Percentiles rank a stretch among this genome's conserved stretches.
phyloP scores from a whole-genome alignment of 257 asterid genomes.

The Euphrasia confusa region DNA sequence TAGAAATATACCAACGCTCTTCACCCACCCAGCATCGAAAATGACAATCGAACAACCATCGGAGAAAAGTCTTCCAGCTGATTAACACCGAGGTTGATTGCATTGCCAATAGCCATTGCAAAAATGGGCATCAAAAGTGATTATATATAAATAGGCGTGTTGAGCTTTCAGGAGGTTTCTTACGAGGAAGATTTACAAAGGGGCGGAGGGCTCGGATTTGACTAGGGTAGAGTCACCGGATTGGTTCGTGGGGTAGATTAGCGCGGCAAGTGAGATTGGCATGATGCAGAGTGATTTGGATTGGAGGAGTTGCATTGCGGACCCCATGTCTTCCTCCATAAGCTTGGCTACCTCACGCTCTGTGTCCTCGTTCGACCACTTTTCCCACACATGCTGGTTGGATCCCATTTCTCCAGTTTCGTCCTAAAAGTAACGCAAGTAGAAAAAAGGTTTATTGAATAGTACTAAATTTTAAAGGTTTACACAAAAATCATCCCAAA shows the following conservation, averaged over 20 bases:
- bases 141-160: conserved; percentile 20
- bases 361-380: conserved; percentile 79
- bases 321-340: conserved; percentile 80
- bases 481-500: too few species aligned
- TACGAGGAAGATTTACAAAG: conserved; percentile 41
- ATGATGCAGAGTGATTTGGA: conserved; percentile 86
- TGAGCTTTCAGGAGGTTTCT: conserved; percentile 25
- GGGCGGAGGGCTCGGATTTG: conserved; percentile 64
- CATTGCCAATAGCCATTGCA: conserved; percentile 1
- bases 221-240: conserved; percentile 43
- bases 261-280: conserved; percentile 86
- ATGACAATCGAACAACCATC: conserved; percentile 1
- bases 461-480: background rate
- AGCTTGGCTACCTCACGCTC: conserved; percentile 75
- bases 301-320: conserved; percentile 83
- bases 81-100: conserved; percentile 27
- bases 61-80: background rate
- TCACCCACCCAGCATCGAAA: conserved; percentile 7
- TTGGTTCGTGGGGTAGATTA: conserved; percentile 58
- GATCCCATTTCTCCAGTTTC: conserved; percentile 46
- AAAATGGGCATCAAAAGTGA: conserved; percentile 15
- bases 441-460: background rate
- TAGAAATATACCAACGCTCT: background rate
- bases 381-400: conserved; percentile 70
- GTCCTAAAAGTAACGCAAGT: conserved; percentile 30